Evolutionary conservation across 2,329 filamentous ascomycete species (phyloP).

Genomic region (Fusarium decemcellulare): DNA sequence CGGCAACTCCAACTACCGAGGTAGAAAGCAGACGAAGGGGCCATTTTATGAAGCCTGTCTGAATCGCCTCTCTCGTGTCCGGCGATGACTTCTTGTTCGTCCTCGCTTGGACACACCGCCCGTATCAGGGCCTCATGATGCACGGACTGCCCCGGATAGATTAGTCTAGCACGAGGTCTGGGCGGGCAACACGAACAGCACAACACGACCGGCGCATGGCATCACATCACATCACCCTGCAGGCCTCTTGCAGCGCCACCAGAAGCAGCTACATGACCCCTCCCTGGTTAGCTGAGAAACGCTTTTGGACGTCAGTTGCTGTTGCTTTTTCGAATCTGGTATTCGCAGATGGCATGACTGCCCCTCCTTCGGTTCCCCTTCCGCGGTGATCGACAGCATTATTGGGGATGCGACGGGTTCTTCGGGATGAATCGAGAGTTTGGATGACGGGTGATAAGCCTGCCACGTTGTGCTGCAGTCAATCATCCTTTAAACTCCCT

Average conservation of each 20-base stretch:
- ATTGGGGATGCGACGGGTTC: conserved; percentile 13
- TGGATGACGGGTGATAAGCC: conserved; percentile 8
- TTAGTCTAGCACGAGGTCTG: conserved; percentile 29
- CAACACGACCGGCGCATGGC: conserved; percentile 27
- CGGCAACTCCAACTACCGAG: background rate
- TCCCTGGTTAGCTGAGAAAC: conserved; percentile 28
- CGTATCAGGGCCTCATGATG: conserved; percentile 18
- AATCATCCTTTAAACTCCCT: conserved; percentile 1
- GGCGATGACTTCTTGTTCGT: conserved; percentile 8
- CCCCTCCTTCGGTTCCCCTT: conserved; percentile 11
- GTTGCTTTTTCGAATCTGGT: conserved; percentile 2
- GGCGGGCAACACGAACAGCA: conserved; percentile 37
- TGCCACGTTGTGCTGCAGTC: conserved; percentile 26
- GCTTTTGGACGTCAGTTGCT: conserved; percentile 4
- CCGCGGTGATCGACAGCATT: conserved; percentile 13
- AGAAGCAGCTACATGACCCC: conserved; percentile 30
- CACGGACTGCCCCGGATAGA: conserved; percentile 34
- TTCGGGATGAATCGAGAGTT: background rate
- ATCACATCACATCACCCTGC: conserved; percentile 43
- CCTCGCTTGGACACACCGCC: conserved; percentile 23
- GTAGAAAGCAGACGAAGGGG: background rate
- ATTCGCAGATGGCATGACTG: conserved; percentile 18
- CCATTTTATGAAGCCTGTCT: background rate
- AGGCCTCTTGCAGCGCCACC: conserved; percentile 22
- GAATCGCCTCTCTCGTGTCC: conserved; percentile 26